phyloP scores from a whole-genome alignment of 371 early-diverging fungal species.

The Lichtheimia hyalospora region DNA sequence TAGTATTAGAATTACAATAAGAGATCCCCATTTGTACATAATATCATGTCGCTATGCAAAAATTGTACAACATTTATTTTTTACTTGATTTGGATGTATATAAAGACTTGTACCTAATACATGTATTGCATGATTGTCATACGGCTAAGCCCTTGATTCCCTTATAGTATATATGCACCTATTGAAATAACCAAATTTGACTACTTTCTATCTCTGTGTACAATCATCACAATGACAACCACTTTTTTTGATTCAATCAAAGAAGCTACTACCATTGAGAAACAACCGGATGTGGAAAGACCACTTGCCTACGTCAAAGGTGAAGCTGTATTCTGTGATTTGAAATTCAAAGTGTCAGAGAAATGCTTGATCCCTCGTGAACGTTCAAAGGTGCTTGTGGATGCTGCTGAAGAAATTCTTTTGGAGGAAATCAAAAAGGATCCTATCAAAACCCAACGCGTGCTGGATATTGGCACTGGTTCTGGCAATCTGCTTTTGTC shows the following conservation, averaged over 20 bases:
- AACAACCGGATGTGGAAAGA: no score
- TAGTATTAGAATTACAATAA: constrained; percentile 33
- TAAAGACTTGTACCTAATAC: background rate
- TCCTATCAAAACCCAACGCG: constrained; percentile 7
- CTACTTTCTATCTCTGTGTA: no score
- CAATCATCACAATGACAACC: no score
- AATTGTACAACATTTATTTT: background rate
- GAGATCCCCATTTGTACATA: background rate
- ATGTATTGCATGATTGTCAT: no score
- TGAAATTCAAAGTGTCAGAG: constrained; percentile 58
- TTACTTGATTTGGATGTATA: background rate
- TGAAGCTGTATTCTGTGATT: constrained; percentile 57
- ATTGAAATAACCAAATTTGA: no score
- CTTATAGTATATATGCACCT: no score
- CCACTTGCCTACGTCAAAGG: constrained; percentile 63
- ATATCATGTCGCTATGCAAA: background rate
- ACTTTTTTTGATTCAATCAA: no score
- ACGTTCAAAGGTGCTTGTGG: constrained; percentile 67
- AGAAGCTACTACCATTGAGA: no score
- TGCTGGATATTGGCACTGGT: constrained; percentile 79
- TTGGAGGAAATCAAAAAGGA: background rate
- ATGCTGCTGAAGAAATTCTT: constrained; percentile 27
- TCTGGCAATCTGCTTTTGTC: constrained; percentile 72
- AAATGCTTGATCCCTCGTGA: constrained; percentile 75
- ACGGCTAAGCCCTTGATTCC: no score